phyloP scores from a whole-genome alignment of 225 moss, liverwort and hornwort genomes.

The Physcomitrellopsis africana region DNA sequence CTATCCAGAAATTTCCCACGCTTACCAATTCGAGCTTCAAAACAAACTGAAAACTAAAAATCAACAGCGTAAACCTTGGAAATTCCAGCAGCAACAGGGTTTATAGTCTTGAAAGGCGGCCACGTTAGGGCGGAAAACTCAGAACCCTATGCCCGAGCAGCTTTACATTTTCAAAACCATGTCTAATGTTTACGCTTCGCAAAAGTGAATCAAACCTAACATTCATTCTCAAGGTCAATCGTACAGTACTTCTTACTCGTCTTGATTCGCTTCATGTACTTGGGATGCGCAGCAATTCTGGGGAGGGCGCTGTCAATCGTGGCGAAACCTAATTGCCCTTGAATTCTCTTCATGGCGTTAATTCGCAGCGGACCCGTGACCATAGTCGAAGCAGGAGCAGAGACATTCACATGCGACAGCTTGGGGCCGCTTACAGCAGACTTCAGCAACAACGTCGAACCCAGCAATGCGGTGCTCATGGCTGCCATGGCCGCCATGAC shows the following conservation, averaged over 20 bases:
- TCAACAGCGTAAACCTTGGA: too few species aligned
- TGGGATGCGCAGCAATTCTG: slow-evolving; percentile 47
- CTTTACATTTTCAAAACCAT: too few species aligned
- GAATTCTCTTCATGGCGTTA: slow-evolving; percentile 55
- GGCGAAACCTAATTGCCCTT: slow-evolving; percentile 53
- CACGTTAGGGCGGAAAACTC: too few species aligned
- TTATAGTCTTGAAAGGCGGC: too few species aligned
- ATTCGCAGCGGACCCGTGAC: slow-evolving; percentile 35
- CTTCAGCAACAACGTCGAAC: neutral
- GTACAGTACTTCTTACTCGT: slow-evolving; percentile 63
- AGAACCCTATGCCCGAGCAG: too few species aligned
- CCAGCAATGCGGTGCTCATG: slow-evolving; percentile 1
- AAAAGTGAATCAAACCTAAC: slow-evolving; percentile 42
- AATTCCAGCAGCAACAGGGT: too few species aligned
- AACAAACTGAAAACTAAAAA: too few species aligned
- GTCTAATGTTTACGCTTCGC: neutral
- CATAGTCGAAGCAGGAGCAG: neutral
- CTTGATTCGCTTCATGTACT: slow-evolving; percentile 64
- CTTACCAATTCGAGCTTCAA: too few species aligned
- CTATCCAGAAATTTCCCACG: too few species aligned
- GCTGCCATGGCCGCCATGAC: neutral
- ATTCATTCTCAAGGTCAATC: slow-evolving; percentile 62
- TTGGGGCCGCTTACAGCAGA: slow-evolving; percentile 4
- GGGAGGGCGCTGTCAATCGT: slow-evolving; percentile 45
- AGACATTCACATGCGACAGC: neutral